Base-by-base conservation (phyloP, 1,284 basidiomycete species). In the Porodaedalea pini region DNA sequence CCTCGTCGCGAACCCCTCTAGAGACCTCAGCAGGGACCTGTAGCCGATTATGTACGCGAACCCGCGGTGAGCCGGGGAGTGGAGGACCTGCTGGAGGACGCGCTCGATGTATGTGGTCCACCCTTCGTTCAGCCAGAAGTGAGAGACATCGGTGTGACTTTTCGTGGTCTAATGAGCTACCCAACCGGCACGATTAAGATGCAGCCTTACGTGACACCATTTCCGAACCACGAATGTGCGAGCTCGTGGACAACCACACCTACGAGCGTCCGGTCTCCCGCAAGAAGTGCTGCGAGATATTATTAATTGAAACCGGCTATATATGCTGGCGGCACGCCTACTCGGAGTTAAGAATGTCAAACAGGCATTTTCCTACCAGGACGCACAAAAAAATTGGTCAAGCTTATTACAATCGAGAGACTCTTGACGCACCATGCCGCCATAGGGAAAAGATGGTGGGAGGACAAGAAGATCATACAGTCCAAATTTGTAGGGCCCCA, bases 101-200 rank as follows among this genome's bases (percentile, higher is more conserved):
- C 94, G 85, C 71, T 99, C 96, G 48, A 92, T 87, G 69, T 95
- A 98, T 0, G 92, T 95, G 34, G 94, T 97, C 88, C 92, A 96
- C 34, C 93, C 85, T 72, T 94, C 92, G 70, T 94, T 95, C 49
- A 95, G 81, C 92, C 92, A 95, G 76, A 95, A 95, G 69, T 92
- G 88, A 3, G 79, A 80, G 2, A 85, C 80, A 58, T 89, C 69
- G 0, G 83, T 82, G 57, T 88, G 86, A 0, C 84, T 88, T n/a
- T 34, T 49, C 29, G 34, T 21, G 17, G 27, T 25, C 6, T 19
- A 15, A 2, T 31, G 27, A 29, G 36, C 36, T 10, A 49, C 32
- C 27, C n/a, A 11, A 23, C n/a, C 8, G 21, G 21, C 44, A 19
- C 7, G 25, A 44, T 6, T 3, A 27, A 31, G 25, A n/a, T 10